Conservation (phyloP, 257 asterid genomes). For the Coffea eugenioides region DNA sequence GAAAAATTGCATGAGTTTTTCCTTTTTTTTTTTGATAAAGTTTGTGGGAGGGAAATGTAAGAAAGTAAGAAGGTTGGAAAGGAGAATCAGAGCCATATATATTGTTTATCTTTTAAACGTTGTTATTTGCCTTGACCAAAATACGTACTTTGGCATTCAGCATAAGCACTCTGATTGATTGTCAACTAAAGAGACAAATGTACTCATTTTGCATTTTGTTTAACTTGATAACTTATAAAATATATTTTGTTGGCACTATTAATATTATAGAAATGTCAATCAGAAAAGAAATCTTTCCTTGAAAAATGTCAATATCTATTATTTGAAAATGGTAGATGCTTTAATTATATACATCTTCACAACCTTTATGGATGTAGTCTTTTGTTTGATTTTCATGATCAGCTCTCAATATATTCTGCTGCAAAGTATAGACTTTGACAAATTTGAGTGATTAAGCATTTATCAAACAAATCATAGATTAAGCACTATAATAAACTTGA, state of each 20-base stretch:
- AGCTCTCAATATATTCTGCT: neutral
- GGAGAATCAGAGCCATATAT: too few species aligned
- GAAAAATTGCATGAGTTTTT: too few species aligned
- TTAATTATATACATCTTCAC: neutral
- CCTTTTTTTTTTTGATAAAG: too few species aligned
- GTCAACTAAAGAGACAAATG: neutral
- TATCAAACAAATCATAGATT: neutral
- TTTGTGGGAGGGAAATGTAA: neutral
- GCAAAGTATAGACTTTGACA: conserved; percentile 5
- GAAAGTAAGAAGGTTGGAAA: too few species aligned
- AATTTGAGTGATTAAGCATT: conserved; percentile 5
- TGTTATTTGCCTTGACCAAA: neutral
- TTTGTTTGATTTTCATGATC: neutral
- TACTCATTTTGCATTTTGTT: conserved; percentile 6
- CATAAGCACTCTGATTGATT: neutral
- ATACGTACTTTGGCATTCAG: neutral
- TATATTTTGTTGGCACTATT: neutral
- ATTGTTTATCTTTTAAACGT: too few species aligned
- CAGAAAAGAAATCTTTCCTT: too few species aligned
- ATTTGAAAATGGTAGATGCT: neutral
- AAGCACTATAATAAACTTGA: neutral
- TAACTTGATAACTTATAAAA: too few species aligned
- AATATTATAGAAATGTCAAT: neutral
- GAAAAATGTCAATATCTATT: neutral
- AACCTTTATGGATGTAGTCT: neutral